Evolutionary conservation across 2,329 filamentous ascomycete species (phyloP).

Genomic region (Coniochaeta sp.): DNA sequence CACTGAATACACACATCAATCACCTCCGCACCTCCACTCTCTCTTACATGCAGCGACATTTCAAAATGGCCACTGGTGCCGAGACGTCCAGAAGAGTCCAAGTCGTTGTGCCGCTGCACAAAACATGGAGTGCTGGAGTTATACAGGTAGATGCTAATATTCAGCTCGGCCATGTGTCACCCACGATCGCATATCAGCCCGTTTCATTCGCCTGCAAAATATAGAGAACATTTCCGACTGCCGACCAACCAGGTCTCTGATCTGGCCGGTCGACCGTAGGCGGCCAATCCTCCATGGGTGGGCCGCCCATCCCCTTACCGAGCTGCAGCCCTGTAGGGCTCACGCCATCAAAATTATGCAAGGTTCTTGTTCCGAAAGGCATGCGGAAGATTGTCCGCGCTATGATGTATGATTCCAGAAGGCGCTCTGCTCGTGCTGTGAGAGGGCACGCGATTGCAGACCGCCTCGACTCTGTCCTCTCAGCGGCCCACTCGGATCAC

Average conservation of each 20-base stretch:
- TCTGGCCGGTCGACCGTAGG: neutral
- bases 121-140: neutral
- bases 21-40: neutral
- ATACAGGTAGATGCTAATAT: neutral
- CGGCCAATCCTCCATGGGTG: neutral
- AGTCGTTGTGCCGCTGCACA: no score
- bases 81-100: neutral
- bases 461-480: neutral
- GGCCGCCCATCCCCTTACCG: neutral
- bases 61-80: neutral
- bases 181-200: neutral
- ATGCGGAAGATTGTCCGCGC: neutral
- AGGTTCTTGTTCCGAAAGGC: neutral
- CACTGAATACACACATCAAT: neutral
- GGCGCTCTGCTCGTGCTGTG: neutral
- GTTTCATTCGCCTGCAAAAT: neutral
- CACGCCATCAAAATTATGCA: neutral
- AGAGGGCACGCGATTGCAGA: neutral
- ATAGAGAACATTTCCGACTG: neutral
- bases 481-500: neutral
- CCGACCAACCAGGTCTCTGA: neutral
- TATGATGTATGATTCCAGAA: neutral
- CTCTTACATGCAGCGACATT: neutral
- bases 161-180: neutral
- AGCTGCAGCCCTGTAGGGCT: constrained; percentile 2